Base-by-base conservation (phyloP, 2,329 filamentous ascomycete genomes). In the Sporothrix protearum region DNA sequence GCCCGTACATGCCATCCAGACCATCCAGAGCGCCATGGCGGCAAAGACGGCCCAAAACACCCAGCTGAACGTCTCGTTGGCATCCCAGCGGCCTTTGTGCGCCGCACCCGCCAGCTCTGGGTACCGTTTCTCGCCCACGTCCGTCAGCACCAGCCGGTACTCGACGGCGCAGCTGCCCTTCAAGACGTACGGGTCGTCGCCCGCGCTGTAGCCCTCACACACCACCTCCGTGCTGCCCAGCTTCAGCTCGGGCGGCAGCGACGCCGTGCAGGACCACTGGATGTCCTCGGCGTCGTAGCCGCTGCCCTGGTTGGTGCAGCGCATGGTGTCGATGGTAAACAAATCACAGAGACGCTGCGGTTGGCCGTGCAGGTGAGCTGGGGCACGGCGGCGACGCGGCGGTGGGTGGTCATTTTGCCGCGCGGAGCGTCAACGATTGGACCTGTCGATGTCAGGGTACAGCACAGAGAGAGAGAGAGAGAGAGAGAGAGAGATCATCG, bases 131-230 rank as follows among this genome's bases (percentile, higher is more conserved):
- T 94, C 89, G 2, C 96, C 96, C 73, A 86, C 84, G 12, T 91
- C 88, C 0, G 94, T 98, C 69, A 98, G 83, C 0, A 91, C 80
- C 7, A 98, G 81, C 16, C 91, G 86, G 80, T 98, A 98, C 81
- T 97, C 93, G 30, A 97, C 94, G 16, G 92, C 96, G 81, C 95
- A 98, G 80, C 92, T 96, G 28, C 96, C 96, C 77, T 92, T 94
- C 70, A 98, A 82, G n/a, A 98, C 87, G 80, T 93, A 96, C 0
- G 89, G 88, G 79, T 98, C 96, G 63, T 95, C 88, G 0, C 90
- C 81, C 16, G 83, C 85, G 72, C 87, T 83, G 81, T 97, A 98
- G 12, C 96, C 95, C 78, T 99, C 95, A 80, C 96, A 99, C 12
- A 94, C 84, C 71, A 98, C 95, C 74, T 98, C 94, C 12, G 95